Base-by-base conservation (phyloP, 129 eudicot genomes). In the Rutidosis leptorrhynchoides region DNA sequence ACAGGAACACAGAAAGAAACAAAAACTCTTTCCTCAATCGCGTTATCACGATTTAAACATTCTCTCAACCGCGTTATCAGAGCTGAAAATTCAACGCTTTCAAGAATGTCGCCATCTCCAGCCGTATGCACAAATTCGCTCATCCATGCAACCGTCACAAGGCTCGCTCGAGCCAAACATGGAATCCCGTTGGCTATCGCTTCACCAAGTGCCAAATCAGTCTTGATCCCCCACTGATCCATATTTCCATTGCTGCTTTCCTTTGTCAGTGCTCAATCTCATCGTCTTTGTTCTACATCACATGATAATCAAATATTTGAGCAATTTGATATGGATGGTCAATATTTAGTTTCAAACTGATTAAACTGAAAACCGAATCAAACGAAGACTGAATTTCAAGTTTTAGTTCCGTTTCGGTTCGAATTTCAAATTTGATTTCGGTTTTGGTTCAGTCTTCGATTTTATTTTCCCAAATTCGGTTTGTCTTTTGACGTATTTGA, bases 61-160 rank as follows among this genome's bases (percentile, higher is more conserved):
- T 85, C 76, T 30, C 77, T 62, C 69, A 85, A 51, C 21, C 67
- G 72, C 12, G 82, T 76, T 46, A 76, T 64, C 10, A 88, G 75
- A 46, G 63, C 43, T 49, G 87, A 78, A 62, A 84, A 78, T 10
- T 77, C 73, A 6, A 23, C 26, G 35, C 80, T 63, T 37, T 63
- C 83, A 30, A 88, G 75, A 45, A 67, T 58, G 43, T 77, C 70
- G 68, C 76, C 80, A 56, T 85, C 89, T 5, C 76, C 93, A 45
- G 83, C 30, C 5, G 80, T 75, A 68, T 76, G 81, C 63, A 84
- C 77, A 17, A 35, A 65, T 48, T 51, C 78, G 79, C 89, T 85
- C 72, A 85, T 88, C 96, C 96, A 88, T 57, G 89, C 70, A 48
- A 88, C 76, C 0, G 93, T 88, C 62, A 85, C 92, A 5, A 85